These are phyloP conservation scores for Przewalskia tangutica DNA, from an alignment of 257 asterid species.

Conservation along the genomic window DNA sequence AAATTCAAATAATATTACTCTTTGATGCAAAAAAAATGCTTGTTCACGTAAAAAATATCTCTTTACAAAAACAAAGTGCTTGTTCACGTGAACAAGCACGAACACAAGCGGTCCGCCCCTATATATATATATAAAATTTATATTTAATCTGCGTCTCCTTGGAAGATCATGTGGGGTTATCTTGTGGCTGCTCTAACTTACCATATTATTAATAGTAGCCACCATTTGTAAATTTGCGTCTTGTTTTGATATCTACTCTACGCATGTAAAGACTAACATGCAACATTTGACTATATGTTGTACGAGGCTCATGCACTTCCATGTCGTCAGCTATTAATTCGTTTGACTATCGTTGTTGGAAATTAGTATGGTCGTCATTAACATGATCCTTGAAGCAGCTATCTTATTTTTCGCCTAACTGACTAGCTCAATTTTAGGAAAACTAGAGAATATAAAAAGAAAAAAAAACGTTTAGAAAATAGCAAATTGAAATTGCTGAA, in stretches of 20 bases:
- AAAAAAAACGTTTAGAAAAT: neutral
- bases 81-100: too few species aligned
- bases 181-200: neutral
- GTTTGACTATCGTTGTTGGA: neutral
- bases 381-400: too few species aligned
- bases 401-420: too few species aligned
- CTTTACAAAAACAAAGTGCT: too few species aligned
- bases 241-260: too few species aligned
- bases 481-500: neutral
- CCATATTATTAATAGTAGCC: neutral
- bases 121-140: neutral
- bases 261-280: too few species aligned
- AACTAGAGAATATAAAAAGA: neutral
- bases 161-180: neutral
- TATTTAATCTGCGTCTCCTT: neutral
- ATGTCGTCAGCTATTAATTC: neutral
- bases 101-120: too few species aligned
- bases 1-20: too few species aligned
- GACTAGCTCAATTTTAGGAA: neutral
- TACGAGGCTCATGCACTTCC: neutral
- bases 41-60: too few species aligned
- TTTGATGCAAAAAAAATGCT: too few species aligned
- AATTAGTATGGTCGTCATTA: neutral
- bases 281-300: neutral
- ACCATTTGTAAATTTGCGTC: neutral